Percentiles rank a stretch among this genome's conserved stretches.
phyloP scores from a whole-genome alignment of 2,329 filamentous ascomycete genomes.

The Colletotrichum sansevieriae region DNA sequence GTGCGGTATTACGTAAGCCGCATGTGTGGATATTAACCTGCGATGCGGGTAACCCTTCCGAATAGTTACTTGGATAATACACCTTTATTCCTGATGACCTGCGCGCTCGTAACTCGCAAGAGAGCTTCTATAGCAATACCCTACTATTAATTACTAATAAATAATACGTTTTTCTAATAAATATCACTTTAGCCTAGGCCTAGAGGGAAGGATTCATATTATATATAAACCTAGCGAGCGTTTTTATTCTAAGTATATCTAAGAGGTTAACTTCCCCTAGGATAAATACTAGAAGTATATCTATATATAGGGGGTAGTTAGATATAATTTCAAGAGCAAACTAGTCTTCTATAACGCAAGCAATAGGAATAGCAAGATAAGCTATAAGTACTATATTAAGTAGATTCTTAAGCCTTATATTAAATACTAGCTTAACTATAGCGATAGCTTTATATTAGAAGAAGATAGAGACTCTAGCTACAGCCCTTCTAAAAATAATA shows the following conservation, averaged over 20 bases:
- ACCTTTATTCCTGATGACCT: no score
- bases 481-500: neutral
- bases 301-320: neutral
- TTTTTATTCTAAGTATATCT: slow-evolving; percentile 1
- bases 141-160: neutral
- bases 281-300: neutral
- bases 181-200: slow-evolving; percentile 3
- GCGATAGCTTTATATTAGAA: neutral
- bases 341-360: neutral
- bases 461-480: neutral
- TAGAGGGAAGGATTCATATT: neutral
- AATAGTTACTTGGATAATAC: no score
- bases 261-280: neutral
- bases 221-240: neutral
- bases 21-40: no score
- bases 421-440: neutral
- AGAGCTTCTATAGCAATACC: neutral
- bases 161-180: neutral
- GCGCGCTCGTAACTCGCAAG: no score
- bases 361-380: neutral
- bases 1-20: no score
- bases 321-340: neutral
- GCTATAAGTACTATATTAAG: slow-evolving; percentile 2
- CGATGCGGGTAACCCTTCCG: no score
- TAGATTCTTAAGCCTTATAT: no score